Evolutionary conservation across 2,329 filamentous ascomycete species (phyloP).

Genomic region (Aspergillus sp.): DNA sequence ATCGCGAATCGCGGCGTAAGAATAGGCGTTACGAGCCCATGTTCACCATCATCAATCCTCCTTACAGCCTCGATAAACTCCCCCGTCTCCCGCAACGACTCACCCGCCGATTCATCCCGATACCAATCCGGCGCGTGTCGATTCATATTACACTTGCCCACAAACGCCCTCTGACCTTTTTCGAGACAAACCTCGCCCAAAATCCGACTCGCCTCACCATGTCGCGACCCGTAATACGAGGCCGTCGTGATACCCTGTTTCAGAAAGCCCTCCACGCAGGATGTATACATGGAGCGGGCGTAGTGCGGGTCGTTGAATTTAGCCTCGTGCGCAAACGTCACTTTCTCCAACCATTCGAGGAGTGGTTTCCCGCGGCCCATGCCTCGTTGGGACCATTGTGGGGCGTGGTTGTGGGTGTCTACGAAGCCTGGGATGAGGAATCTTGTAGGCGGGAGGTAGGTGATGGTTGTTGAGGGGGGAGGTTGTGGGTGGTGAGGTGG

Average conservation of each 20-base stretch:
- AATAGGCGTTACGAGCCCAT: slow-evolving; percentile 44
- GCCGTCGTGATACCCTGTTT: slow-evolving; percentile 44
- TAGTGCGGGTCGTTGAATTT: slow-evolving; percentile 53
- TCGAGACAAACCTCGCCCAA: slow-evolving; percentile 28
- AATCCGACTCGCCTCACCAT: slow-evolving; percentile 24
- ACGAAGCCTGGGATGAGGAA: slow-evolving; percentile 39
- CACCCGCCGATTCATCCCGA: slow-evolving; percentile 42
- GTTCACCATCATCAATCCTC: slow-evolving; percentile 39
- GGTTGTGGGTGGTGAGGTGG: slow-evolving; percentile 13
- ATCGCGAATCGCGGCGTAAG: slow-evolving; percentile 60
- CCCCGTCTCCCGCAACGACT: slow-evolving; percentile 47
- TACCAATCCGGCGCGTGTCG: slow-evolving; percentile 48
- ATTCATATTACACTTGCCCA: slow-evolving; percentile 36
- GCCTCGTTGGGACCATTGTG: slow-evolving; percentile 48
- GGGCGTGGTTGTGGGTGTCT: slow-evolving; percentile 66
- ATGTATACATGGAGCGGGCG: slow-evolving; percentile 48
- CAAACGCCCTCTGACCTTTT: slow-evolving; percentile 29
- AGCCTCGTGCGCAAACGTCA: slow-evolving; percentile 62
- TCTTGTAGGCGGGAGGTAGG: slow-evolving; percentile 20
- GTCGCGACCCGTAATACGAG: slow-evolving; percentile 31
- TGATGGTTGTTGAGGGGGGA: slow-evolving; percentile 10
- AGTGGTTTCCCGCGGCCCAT: slow-evolving; percentile 37
- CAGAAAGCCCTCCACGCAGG: slow-evolving; percentile 55
- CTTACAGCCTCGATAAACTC: slow-evolving; percentile 48
- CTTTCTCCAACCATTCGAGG: slow-evolving; percentile 59